Evolutionary conservation across 345 rosid genomes (phyloP).

Genomic region (Eucalyptus pauciflora): DNA sequence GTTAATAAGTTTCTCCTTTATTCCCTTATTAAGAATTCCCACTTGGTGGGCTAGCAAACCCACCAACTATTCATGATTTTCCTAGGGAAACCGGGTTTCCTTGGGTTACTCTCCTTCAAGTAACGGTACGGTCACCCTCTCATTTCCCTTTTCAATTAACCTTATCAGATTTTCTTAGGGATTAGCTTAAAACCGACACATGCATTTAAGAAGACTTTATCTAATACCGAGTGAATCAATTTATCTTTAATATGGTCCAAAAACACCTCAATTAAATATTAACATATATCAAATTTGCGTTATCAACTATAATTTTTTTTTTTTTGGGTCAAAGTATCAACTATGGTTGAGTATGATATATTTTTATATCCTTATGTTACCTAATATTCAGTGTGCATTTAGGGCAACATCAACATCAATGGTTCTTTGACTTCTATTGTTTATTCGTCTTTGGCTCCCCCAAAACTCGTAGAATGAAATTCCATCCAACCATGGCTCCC

Average conservation of each 20-base stretch:
- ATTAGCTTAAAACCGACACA: not conserved
- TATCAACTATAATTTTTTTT: not conserved
- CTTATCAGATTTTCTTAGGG: not conserved
- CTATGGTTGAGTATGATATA: not conserved
- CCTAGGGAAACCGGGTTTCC: no score
- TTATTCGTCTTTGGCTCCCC: not conserved
- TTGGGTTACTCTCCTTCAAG: no score
- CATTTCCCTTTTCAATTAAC: not conserved
- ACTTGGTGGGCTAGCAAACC: no score
- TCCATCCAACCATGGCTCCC: not conserved
- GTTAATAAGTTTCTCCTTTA: no score
- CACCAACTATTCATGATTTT: no score
- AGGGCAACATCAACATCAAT: not conserved
- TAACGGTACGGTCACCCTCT: no score
- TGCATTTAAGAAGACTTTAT: not conserved
- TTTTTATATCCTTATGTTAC: not conserved
- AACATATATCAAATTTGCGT: not conserved
- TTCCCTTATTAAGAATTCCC: no score
- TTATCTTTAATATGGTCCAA: not conserved
- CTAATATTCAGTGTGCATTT: not conserved
- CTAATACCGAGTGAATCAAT: not conserved
- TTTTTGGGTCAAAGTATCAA: not conserved
- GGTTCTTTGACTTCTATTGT: not conserved
- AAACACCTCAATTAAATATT: not conserved
- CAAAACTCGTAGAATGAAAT: not conserved